phyloP scores from a whole-genome alignment of 2,329 filamentous ascomycete species.

The Malbranchea zuffiana region DNA sequence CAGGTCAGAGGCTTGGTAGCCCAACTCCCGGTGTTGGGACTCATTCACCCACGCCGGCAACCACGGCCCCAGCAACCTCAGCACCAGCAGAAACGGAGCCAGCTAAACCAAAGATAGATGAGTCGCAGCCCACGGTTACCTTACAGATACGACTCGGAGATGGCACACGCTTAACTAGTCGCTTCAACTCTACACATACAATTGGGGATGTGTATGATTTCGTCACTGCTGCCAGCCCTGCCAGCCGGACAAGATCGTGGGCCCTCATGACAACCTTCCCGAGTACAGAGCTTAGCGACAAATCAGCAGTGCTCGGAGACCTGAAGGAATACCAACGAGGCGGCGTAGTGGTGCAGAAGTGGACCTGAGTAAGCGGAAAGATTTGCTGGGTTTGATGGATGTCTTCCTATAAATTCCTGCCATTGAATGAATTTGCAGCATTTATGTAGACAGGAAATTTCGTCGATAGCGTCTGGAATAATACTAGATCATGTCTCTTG shows the following conservation, averaged over 20 bases:
- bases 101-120: conserved; percentile 42
- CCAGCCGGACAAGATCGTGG: conserved; percentile 42
- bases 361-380: conserved; percentile 24
- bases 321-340: conserved; percentile 41
- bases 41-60: conserved; percentile 24
- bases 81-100: conserved; percentile 17
- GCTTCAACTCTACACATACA: conserved; percentile 56
- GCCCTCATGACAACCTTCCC: conserved; percentile 57
- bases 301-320: conserved; percentile 36
- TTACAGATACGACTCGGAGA: conserved; percentile 54
- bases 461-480: no score
- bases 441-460: no score
- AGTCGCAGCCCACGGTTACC: conserved; percentile 47
- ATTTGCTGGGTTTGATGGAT: neutral
- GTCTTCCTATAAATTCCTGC: no score
- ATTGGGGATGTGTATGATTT: conserved; percentile 55
- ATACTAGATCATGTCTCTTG: no score
- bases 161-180: conserved; percentile 48
- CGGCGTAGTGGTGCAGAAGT: conserved; percentile 43
- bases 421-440: no score
- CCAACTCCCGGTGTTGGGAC: conserved; percentile 46
- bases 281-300: conserved; percentile 50
- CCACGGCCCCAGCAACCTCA: conserved; percentile 18
- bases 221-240: conserved; percentile 43
- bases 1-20: conserved; percentile 52